Evolutionary conservation across 2,329 filamentous ascomycete genomes (phyloP).

Genomic region (Aspergillus melleus): DNA sequence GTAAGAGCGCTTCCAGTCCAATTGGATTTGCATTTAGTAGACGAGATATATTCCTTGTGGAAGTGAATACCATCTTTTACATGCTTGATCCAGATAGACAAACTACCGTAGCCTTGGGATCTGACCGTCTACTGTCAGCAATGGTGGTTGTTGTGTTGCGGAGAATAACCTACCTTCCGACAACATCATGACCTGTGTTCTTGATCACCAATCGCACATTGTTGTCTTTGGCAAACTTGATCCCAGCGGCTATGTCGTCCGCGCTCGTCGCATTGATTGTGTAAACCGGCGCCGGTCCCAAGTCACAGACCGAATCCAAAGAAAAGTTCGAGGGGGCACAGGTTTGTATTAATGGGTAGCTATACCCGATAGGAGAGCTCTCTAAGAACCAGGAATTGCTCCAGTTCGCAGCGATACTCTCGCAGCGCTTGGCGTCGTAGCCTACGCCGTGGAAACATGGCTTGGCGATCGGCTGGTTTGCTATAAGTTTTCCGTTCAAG

Average conservation of each 20-base stretch:
- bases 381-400: conserved; percentile 8
- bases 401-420: conserved; percentile 44
- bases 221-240: conserved; percentile 13
- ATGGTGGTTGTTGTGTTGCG: too few relatives aligned
- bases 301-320: conserved; percentile 13
- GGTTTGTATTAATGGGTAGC: conserved; percentile 34
- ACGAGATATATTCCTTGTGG: conserved; percentile 27
- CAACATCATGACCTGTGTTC: conserved; percentile 48
- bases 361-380: conserved; percentile 31
- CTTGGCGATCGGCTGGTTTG: conserved; percentile 51
- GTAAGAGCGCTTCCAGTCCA: conserved; percentile 35
- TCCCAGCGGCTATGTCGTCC: conserved; percentile 7
- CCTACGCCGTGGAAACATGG: conserved; percentile 46
- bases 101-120: conserved; percentile 30
- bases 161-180: conserved; percentile 31
- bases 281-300: conserved; percentile 10
- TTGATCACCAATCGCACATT: conserved; percentile 36
- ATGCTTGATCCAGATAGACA: conserved; percentile 25
- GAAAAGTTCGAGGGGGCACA: conserved; percentile 39
- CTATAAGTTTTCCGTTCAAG: conserved; percentile 49
- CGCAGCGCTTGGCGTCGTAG: conserved; percentile 47
- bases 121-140: conserved; percentile 55
- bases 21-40: conserved; percentile 33
- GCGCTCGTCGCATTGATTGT: conserved; percentile 13
- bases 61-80: conserved; percentile 50